These are phyloP conservation scores for Boletus reticulatus DNA, from an alignment of 768 basidiomycete species.

Conservation along the genomic window DNA sequence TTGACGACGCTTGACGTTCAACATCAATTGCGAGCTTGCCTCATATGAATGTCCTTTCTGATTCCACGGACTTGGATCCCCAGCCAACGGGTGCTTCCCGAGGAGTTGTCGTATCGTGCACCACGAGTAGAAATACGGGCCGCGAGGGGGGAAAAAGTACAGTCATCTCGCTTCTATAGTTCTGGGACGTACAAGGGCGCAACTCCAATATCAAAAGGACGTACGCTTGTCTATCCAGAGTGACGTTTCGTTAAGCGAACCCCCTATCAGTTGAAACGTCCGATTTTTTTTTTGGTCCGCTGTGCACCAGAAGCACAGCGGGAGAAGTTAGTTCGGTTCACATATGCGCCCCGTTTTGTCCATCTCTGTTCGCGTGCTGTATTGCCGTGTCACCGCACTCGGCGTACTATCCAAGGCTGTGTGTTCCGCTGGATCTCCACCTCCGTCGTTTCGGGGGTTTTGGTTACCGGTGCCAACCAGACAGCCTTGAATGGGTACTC, in stretches of 20 bases:
- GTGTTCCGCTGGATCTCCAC: neutral
- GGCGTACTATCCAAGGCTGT: conserved; percentile 3
- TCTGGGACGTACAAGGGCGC: conserved; percentile 3
- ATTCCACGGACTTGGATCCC: neutral
- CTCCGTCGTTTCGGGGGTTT: conserved; percentile 15
- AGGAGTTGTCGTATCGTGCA: conserved; percentile 3
- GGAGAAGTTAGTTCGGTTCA: neutral
- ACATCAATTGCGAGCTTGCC: neutral
- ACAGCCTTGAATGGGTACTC: neutral
- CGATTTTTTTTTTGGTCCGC: neutral
- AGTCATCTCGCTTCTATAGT: neutral
- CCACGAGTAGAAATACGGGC: neutral
- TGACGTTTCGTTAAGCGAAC: neutral
- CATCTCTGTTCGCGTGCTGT: neutral
- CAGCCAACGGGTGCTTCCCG: neutral
- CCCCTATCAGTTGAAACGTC: conserved; percentile 11
- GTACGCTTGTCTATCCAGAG: neutral
- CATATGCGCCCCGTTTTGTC: conserved; percentile 2
- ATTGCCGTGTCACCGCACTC: neutral
- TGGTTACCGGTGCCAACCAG: conserved; percentile 1
- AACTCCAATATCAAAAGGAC: too few relatives aligned
- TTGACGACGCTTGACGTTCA: neutral
- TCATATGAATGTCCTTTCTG: neutral
- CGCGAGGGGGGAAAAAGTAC: too few relatives aligned
- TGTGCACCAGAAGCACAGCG: neutral